Evolutionary conservation across 345 rosid genomes (phyloP).

Genomic region (Cardamine resedifolia): DNA sequence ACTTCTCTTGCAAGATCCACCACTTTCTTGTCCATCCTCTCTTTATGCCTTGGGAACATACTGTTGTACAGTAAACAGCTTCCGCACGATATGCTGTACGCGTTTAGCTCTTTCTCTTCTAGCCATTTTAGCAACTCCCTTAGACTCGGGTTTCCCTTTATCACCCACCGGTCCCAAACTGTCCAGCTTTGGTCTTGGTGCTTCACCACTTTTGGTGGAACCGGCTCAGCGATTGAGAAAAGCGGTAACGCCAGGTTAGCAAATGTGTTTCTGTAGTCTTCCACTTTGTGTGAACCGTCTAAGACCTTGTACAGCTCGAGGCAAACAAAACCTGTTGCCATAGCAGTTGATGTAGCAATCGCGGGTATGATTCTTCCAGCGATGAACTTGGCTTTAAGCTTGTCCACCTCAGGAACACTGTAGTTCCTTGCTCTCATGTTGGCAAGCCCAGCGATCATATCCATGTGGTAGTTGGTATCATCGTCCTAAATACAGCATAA

Average conservation of each 20-base stretch:
- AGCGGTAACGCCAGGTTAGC: conserved; percentile 95
- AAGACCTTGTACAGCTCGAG: conserved; percentile 94
- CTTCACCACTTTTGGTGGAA: conserved; percentile 81
- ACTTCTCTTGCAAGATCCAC: conserved; percentile 86
- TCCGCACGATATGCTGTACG: conserved; percentile 93
- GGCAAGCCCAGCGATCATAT: conserved; percentile 92
- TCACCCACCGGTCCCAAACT: conserved; percentile 95
- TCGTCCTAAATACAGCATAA: conserved; percentile 67
- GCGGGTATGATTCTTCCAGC: conserved; percentile 99
- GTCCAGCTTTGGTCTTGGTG: conserved; percentile 94
- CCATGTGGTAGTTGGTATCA: conserved; percentile 98
- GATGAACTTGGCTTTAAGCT: conserved; percentile 95
- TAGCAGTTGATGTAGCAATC: conserved; percentile 93
- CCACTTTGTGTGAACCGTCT: conserved; percentile 68
- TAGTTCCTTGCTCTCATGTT: conserved; percentile 99
- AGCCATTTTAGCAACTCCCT: conserved; percentile 81
- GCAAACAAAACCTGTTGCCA: conserved; percentile 98
- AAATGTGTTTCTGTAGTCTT: conserved; percentile 94
- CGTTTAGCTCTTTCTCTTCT: conserved; percentile 67
- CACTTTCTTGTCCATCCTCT: conserved; percentile 75
- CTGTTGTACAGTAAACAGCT: conserved; percentile 83
- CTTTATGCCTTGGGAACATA: conserved; percentile 83
- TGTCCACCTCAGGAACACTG: conserved; percentile 93
- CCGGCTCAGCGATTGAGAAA: conserved; percentile 97
- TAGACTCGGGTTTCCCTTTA: conserved; percentile 68